Evolutionary conservation across 2,329 filamentous ascomycete species (phyloP).

Genomic region (Colletotrichum lindemuthianum): DNA sequence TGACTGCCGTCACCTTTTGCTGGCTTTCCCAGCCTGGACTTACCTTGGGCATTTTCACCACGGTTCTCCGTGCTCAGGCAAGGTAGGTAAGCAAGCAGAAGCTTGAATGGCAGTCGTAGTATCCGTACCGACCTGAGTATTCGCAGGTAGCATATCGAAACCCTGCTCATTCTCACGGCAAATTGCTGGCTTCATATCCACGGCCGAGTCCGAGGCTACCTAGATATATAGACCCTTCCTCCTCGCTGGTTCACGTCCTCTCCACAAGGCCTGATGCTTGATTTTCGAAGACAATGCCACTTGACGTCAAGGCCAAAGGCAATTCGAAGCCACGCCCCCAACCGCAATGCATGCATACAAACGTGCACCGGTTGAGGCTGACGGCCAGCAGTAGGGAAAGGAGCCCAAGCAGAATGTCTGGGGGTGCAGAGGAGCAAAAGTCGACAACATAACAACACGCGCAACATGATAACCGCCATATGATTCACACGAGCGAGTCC

Average conservation of each 20-base stretch:
- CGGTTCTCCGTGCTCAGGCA: too few species aligned
- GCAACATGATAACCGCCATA: too few species aligned
- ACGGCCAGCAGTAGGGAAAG: slow-evolving; percentile 7
- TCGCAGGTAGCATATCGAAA: too few species aligned
- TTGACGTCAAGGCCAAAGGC: slow-evolving; percentile 16
- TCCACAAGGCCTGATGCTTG: neutral
- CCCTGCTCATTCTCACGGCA: too few species aligned
- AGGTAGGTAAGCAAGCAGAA: too few species aligned
- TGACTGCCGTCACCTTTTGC: too few species aligned
- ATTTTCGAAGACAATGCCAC: slow-evolving; percentile 7
- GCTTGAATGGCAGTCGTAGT: too few species aligned
- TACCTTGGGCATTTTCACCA: too few species aligned
- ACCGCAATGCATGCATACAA: neutral
- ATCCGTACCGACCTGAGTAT: too few species aligned
- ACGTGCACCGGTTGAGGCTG: neutral
- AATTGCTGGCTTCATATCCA: neutral
- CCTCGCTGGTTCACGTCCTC: neutral
- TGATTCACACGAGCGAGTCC: neutral
- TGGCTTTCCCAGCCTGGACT: too few species aligned
- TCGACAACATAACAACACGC: neutral
- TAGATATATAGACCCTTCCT: slow-evolving; percentile 10
- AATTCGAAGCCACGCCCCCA: slow-evolving; percentile 1
- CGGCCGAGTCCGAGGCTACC: neutral
- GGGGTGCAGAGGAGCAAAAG: neutral
- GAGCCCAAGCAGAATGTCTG: neutral